Evolutionary conservation across 495 filamentous ascomycete species (phyloP).

Genomic region (Annulohypoxylon bovei): DNA sequence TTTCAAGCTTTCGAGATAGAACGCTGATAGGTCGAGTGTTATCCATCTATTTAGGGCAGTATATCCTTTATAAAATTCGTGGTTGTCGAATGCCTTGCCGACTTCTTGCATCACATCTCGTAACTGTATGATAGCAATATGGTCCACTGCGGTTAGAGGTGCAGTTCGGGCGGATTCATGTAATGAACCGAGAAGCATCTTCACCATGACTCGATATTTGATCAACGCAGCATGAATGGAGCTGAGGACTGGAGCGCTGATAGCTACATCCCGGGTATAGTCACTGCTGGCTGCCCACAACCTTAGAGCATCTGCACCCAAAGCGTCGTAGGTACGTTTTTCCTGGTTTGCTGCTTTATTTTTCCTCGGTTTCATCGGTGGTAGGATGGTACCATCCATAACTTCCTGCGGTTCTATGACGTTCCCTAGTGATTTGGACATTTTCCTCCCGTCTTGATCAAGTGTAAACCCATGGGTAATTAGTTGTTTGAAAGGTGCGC

Average conservation of each 20-base stretch:
- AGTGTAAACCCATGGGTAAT: constrained; percentile 97
- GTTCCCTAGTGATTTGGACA: constrained; percentile 99
- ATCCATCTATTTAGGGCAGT: constrained; percentile 80
- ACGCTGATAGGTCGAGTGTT: constrained; percentile 82
- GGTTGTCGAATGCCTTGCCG: constrained; percentile 68
- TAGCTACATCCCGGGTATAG: constrained; percentile 85
- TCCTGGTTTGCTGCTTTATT: constrained; percentile 35
- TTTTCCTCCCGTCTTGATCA: constrained; percentile 89
- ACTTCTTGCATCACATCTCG: constrained; percentile 68
- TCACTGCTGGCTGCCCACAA: constrained; percentile 92
- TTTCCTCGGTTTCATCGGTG: constrained; percentile 56
- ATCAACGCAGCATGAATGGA: constrained; percentile 77
- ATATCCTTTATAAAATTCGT: constrained; percentile 85
- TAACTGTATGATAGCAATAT: constrained; percentile 81
- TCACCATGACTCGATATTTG: constrained; percentile 87
- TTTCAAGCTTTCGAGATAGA: constrained; percentile 93
- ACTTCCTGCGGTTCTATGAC: constrained; percentile 82
- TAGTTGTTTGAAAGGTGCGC: constrained; percentile 78
- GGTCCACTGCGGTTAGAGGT: constrained; percentile 66
- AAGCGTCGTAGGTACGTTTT: constrained; percentile 48
- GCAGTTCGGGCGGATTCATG: constrained; percentile 63
- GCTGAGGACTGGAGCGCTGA: constrained; percentile 78
- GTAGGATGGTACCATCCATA: constrained; percentile 76
- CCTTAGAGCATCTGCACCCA: constrained; percentile 85
- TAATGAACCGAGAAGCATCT: constrained; percentile 85